Conservation (phyloP, 352 stramenopile genomes). For the Phytopythium chamaehyphon region DNA sequence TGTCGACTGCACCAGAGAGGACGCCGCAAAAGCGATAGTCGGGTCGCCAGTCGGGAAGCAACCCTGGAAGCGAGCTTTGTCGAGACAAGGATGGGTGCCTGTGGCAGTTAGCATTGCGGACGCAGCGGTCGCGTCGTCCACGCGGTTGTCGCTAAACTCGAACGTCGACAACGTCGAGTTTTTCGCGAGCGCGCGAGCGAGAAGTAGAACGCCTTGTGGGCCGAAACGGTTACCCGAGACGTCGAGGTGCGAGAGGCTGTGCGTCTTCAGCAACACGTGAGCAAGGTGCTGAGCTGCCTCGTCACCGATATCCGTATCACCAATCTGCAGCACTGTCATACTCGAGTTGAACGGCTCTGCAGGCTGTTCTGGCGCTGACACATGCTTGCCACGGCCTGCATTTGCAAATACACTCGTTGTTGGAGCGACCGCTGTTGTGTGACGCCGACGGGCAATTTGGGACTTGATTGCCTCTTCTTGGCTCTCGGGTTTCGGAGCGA, state of each 20-base stretch:
- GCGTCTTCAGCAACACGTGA: conserved; percentile 41
- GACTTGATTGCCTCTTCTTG: conserved; percentile 57
- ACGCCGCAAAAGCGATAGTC: conserved; percentile 22
- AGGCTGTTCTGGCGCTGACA: conserved; percentile 9
- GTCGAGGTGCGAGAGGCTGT: conserved; percentile 49
- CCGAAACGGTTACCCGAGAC: conserved; percentile 47
- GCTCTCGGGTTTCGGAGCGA: conserved; percentile 34
- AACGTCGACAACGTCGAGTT: conserved; percentile 46
- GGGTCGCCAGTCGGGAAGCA: conserved; percentile 38
- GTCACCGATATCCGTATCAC: conserved; percentile 56
- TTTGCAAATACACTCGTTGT: too few relatives aligned
- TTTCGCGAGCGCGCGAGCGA: conserved; percentile 39
- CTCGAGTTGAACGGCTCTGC: conserved; percentile 54
- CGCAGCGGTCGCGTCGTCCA: conserved; percentile 29
- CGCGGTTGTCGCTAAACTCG: conserved; percentile 58
- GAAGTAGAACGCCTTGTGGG: conserved; percentile 22
- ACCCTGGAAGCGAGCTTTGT: conserved; percentile 49
- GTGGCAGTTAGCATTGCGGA: conserved; percentile 33
- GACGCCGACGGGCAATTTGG: conserved; percentile 24
- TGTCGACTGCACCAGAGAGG: conserved; percentile 21
- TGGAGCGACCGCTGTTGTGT: conserved; percentile 16
- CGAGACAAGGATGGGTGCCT: conserved; percentile 25
- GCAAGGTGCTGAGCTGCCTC: conserved; percentile 37
- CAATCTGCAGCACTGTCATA: conserved; percentile 48
- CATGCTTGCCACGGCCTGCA: not conserved